Evolutionary conservation across 2,329 filamentous ascomycete species (phyloP).

Genomic region (Xylaria sp.): DNA sequence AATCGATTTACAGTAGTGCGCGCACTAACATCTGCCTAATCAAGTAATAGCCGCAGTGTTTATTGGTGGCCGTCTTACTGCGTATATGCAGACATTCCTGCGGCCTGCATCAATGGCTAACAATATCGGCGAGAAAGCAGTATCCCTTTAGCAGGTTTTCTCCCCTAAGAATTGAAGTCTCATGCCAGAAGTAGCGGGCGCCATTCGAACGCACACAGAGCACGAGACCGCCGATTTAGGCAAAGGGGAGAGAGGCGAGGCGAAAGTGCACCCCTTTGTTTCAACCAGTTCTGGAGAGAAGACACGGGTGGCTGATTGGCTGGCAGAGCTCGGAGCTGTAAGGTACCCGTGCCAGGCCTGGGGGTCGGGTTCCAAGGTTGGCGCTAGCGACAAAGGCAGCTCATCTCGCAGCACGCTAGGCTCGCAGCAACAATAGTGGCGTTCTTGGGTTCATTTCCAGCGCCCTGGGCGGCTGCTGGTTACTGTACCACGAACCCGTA

Average conservation of each 20-base stretch:
- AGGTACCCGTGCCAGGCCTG: constrained; percentile 47
- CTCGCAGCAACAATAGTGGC: constrained; percentile 35
- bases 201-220: constrained; percentile 8
- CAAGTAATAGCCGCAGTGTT: constrained; percentile 16
- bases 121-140: constrained; percentile 3
- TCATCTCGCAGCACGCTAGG: constrained; percentile 34
- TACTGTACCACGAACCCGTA: constrained; percentile 31
- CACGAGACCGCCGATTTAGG: constrained; percentile 30
- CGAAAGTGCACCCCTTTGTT: constrained; percentile 36
- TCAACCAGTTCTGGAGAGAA: constrained; percentile 28
- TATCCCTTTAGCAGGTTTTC: too few species aligned
- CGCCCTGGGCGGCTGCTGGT: constrained; percentile 33
- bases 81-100: not conserved
- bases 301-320: constrained; percentile 34
- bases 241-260: constrained; percentile 26
- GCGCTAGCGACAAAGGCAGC: constrained; percentile 39
- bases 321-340: constrained; percentile 38
- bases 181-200: constrained; percentile 24
- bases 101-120: constrained; percentile 17
- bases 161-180: constrained; percentile 12
- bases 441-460: constrained; percentile 38
- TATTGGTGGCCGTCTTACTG: constrained; percentile 1
- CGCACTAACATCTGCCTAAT: not conserved
- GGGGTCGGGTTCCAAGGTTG: constrained; percentile 12
- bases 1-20: not conserved